Evolutionary conservation across 2,329 filamentous ascomycete species (phyloP).

Genomic region (Orbilia quercus): DNA sequence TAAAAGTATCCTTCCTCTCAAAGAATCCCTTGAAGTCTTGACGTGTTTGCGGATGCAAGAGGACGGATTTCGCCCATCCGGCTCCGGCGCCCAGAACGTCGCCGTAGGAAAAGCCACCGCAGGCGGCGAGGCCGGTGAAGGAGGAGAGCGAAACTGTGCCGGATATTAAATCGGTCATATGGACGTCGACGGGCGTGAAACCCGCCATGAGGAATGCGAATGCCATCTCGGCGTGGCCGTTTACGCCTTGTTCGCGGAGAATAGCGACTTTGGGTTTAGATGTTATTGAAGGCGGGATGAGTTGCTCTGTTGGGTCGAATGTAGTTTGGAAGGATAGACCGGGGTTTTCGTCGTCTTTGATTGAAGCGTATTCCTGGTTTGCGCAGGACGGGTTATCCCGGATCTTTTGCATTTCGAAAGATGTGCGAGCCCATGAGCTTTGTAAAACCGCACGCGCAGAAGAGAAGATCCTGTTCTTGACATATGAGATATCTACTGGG

Average conservation of each 20-base stretch:
- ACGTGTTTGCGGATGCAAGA: conserved; percentile 81
- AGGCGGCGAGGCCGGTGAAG: conserved; percentile 91
- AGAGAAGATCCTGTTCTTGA: conserved; percentile 74
- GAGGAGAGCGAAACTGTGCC: conserved; percentile 80
- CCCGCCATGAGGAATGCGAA: conserved; percentile 93
- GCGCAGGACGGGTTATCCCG: conserved; percentile 89
- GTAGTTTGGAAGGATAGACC: conserved; percentile 86
- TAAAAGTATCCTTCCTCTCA: conserved; percentile 85
- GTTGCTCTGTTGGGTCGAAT: conserved; percentile 71
- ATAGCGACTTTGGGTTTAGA: conserved; percentile 83
- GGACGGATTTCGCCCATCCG: conserved; percentile 93
- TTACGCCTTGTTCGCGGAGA: conserved; percentile 92
- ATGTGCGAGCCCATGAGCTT: conserved; percentile 87
- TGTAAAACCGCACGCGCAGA: conserved; percentile 79
- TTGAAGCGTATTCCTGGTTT: conserved; percentile 80
- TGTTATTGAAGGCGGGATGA: conserved; percentile 68
- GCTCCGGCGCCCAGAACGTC: conserved; percentile 93
- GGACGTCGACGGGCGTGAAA: conserved; percentile 90
- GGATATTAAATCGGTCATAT: conserved; percentile 92
- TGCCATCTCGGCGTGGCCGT: conserved; percentile 96
- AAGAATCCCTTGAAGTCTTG: conserved; percentile 80
- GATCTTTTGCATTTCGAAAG: conserved; percentile 87
- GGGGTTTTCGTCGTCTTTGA: conserved; percentile 79
- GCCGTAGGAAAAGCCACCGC: conserved; percentile 95
- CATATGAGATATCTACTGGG: conserved; percentile 79